Conservation (phyloP, 139 green algal genomes). For the Chlamydomonas sp. region DNA sequence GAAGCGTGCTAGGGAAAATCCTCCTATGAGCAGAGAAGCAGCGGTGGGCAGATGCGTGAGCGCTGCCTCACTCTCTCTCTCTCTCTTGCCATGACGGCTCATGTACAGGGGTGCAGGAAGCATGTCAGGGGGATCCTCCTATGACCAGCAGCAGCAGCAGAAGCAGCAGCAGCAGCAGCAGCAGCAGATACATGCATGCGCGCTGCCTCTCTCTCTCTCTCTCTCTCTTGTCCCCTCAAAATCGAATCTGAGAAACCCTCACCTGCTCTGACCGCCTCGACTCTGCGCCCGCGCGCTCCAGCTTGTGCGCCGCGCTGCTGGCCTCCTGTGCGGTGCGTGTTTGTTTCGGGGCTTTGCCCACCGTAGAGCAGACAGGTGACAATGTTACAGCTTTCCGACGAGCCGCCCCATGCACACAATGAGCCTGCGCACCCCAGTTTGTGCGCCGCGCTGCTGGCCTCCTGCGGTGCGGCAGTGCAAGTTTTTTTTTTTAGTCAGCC, state of each 20-base stretch:
- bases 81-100: neutral
- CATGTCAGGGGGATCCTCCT: neutral
- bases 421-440: conserved; percentile 26
- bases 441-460: conserved; percentile 9
- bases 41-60: too few species aligned
- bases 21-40: neutral
- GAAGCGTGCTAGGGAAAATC: neutral
- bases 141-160: neutral
- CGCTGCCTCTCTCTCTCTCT: neutral
- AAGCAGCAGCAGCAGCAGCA: too few species aligned
- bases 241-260: neutral
- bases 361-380: too few species aligned
- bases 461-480: too few species aligned
- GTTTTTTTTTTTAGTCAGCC: too few species aligned
- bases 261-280: conserved; percentile 21
- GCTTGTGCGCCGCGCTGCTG: conserved; percentile 17
- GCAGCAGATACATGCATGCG: neutral
- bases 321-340: too few species aligned
- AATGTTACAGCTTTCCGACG: too few species aligned
- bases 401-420: too few species aligned
- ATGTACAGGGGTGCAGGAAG: neutral
- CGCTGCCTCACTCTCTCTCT: neutral
- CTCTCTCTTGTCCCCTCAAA: neutral
- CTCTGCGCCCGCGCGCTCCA: conserved; percentile 24
- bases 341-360: too few species aligned